Evolutionary conservation across 305 asterid genomes (phyloP).

Genomic region (Stenogyne calaminthoides): DNA sequence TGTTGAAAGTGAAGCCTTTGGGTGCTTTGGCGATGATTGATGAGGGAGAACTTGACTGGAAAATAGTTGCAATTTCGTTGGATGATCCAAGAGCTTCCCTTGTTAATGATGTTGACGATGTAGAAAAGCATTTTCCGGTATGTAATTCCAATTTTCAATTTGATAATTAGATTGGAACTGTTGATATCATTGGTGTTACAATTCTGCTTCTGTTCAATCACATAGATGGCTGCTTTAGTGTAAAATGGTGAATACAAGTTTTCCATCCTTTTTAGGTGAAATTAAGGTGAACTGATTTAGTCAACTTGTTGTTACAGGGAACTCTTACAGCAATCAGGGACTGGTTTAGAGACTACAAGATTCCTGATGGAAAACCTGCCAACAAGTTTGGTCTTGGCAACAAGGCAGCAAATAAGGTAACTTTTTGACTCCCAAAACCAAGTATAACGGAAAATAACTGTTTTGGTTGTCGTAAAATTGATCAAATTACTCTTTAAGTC

Average conservation of each 20-base stretch:
- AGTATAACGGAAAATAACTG: neutral
- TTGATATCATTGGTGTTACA: neutral
- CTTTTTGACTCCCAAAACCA: neutral
- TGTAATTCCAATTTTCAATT: constrained; percentile 22
- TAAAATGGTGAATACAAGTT: neutral
- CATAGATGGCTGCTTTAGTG: neutral
- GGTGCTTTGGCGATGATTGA: constrained; percentile 98
- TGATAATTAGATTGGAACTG: neutral
- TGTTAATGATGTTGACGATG: constrained; percentile 87
- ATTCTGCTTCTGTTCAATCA: neutral
- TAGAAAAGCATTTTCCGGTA: constrained; percentile 96
- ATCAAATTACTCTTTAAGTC: neutral
- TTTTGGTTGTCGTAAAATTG: neutral
- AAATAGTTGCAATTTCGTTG: constrained; percentile 87
- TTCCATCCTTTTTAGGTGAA: neutral
- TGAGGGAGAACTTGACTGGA: constrained; percentile 99
- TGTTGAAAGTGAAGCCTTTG: constrained; percentile 88
- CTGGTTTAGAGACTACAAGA: constrained; percentile 99
- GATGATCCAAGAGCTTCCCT: constrained; percentile 96
- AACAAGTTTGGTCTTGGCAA: constrained; percentile 92
- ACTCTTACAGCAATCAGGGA: constrained; percentile 92
- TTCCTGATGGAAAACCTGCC: constrained; percentile 98
- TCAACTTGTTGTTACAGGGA: constrained; percentile 56
- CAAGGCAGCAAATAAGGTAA: constrained; percentile 91
- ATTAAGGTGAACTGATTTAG: constrained; percentile 17